Base-by-base conservation (phyloP, 352 stramenopile species). In the Globisporangium apiculatum region DNA sequence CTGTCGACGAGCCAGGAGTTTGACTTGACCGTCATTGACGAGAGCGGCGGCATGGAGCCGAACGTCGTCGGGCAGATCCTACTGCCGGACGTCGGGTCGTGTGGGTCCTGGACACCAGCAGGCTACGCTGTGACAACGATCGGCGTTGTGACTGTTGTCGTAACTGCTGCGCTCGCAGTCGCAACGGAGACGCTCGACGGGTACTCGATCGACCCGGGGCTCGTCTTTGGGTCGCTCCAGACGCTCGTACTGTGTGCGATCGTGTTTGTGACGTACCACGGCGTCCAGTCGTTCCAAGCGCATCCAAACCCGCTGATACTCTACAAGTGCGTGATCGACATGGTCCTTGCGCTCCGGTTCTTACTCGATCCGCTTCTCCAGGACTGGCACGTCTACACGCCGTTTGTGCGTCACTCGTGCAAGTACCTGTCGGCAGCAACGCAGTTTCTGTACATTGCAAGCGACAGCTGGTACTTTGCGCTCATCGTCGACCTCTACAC, bases 281-380 rank as follows among this genome's bases (percentile, higher is more conserved):
- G 79, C 48, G 76, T 91, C 15, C 80, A 94, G 58, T 65, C 72
- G 18, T 93, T 83, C 68, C 82, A 90, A 51, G 67, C 66, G 7
- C 84, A 94, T 38, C 84, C 84, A 1, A 94, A 94, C 51, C 83
- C 84, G 46, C 61, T 94, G n/a, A 87, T 94, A 53, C 73, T 87
- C 42, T 92, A 89, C 76, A 90, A 91, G 58, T 89, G 76, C 43
- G 55, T 91, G 46, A 74, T 91, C 38, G 84, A 92, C 50, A 86
- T 89, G 6, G 24, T 74, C 24, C 67, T 94, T 43, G 68, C 84
- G 10, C 56, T 91, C 49, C 67, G 84, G 11, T 94, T 94, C 51
- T 55, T 94, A 35, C 51, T 91, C 42, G 82, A 94, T 37, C 82
- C 82, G 10, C 57, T 87, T 51, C 71, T 89, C 36, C 57, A 79